Evolutionary conservation across 768 basidiomycete genomes (phyloP).

Genomic region (Russula abietina): DNA sequence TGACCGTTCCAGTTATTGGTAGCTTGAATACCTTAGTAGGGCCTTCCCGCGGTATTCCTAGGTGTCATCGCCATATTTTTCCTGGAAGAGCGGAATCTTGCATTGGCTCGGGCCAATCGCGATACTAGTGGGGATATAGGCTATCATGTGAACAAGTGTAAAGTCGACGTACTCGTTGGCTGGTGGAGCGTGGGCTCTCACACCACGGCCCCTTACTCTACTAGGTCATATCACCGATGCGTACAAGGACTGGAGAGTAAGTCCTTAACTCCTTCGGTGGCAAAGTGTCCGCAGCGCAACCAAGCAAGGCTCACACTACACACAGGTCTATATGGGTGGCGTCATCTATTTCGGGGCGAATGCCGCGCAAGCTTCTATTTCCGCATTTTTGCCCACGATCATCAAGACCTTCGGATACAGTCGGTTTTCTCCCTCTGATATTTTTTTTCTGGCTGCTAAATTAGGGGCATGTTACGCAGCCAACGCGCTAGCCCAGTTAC

Average conservation of each 20-base stretch:
- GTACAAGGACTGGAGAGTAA: constrained; percentile 66
- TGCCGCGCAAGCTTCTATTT: constrained; percentile 69
- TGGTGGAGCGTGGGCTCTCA: not conserved
- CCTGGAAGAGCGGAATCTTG: constrained; percentile 53
- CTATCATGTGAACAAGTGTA: constrained; percentile 57
- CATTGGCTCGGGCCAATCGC: constrained; percentile 61
- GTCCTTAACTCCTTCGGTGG: constrained; percentile 16
- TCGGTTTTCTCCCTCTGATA: constrained; percentile 33
- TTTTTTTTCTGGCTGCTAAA: constrained; percentile 9
- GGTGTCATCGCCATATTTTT: constrained; percentile 50
- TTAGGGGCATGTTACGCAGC: constrained; percentile 34
- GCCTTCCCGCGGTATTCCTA: constrained; percentile 59
- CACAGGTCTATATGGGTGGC: constrained; percentile 56
- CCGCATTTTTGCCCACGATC: constrained; percentile 80
- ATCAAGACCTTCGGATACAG: constrained; percentile 67
- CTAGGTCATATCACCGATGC: constrained; percentile 62
- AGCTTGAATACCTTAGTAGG: constrained; percentile 36
- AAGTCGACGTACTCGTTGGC: constrained; percentile 9
- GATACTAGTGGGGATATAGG: constrained; percentile 61
- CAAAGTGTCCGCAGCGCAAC: not conserved
- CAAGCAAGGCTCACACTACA: too few species aligned
- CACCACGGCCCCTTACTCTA: too few species aligned
- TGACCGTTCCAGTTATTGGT: not conserved
- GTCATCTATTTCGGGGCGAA: constrained; percentile 76
- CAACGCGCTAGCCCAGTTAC: constrained; percentile 58